phyloP scores from a whole-genome alignment of 2,329 filamentous ascomycete species.

The Aspergillus japonicus region DNA sequence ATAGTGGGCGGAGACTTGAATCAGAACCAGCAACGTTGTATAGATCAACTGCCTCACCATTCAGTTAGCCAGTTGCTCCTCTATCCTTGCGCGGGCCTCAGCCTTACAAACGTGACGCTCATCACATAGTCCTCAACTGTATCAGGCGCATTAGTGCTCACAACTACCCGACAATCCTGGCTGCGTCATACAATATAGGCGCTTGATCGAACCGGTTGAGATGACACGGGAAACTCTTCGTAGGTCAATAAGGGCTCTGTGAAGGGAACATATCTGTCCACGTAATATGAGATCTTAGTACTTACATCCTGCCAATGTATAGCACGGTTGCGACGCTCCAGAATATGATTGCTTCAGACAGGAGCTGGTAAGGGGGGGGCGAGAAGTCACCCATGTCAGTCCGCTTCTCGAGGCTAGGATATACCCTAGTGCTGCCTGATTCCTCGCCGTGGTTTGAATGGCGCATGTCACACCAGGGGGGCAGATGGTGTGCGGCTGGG shows the following conservation, averaged over 20 bases:
- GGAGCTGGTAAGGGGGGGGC: conserved; percentile 9
- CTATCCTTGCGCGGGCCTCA: neutral
- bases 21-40: conserved; percentile 33
- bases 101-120: conserved; percentile 37
- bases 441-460: neutral
- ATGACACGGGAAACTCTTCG: conserved; percentile 28
- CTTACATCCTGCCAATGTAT: neutral
- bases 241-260: conserved; percentile 7
- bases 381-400: conserved; percentile 23
- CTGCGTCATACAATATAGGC: conserved; percentile 26
- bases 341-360: conserved; percentile 29
- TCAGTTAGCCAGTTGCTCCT: neutral
- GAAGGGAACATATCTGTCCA: neutral
- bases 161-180: neutral
- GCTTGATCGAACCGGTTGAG: conserved; percentile 29
- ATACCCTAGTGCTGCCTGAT: neutral
- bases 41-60: conserved; percentile 32
- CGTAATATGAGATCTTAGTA: neutral
- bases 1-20: conserved; percentile 38
- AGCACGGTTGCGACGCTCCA: conserved; percentile 22
- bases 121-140: conserved; percentile 41
- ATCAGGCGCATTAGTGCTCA: neutral
- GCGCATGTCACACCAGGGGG: neutral
- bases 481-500: neutral
- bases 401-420: neutral